Evolutionary conservation across 257 asterid genomes (phyloP).

Genomic region (Avicennia marina): DNA sequence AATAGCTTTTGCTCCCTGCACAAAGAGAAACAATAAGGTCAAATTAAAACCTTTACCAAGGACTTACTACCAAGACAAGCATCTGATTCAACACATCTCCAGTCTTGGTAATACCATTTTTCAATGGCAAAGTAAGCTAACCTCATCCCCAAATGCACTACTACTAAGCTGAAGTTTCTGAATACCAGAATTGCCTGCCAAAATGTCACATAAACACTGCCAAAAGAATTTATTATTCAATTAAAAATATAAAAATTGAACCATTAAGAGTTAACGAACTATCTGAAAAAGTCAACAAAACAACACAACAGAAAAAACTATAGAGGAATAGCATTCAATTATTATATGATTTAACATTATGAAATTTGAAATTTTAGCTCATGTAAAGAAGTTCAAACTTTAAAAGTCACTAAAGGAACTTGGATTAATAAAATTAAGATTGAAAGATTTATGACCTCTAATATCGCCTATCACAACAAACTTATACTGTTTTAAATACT

Average conservation of each 20-base stretch:
- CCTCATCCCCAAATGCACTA: constrained; percentile 89
- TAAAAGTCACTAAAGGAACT: constrained; percentile 3
- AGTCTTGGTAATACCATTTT: constrained; percentile 7
- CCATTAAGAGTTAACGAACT: constrained; percentile 1
- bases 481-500: too few species aligned
- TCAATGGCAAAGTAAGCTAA: constrained; percentile 28
- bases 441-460: too few species aligned
- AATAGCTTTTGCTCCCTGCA: constrained; percentile 95
- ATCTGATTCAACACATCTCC: background rate
- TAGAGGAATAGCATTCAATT: background rate
- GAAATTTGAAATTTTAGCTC: background rate
- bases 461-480: too few species aligned
- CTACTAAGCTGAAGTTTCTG: constrained; percentile 89
- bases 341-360: background rate
- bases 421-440: background rate
- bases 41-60: constrained; percentile 6
- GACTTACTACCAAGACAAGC: constrained; percentile 8
- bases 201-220: constrained; percentile 68
- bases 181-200: constrained; percentile 71
- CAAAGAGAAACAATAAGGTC: constrained; percentile 16
- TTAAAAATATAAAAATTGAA: constrained; percentile 9
- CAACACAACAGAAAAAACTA: background rate
- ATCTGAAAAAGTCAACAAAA: background rate
- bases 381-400: background rate
- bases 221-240: constrained; percentile 11